Evolutionary conservation across 148 eudicot species (phyloP), one percentile per base, ranked within the genome.

Genomic region (Cornus kousa): DNA sequence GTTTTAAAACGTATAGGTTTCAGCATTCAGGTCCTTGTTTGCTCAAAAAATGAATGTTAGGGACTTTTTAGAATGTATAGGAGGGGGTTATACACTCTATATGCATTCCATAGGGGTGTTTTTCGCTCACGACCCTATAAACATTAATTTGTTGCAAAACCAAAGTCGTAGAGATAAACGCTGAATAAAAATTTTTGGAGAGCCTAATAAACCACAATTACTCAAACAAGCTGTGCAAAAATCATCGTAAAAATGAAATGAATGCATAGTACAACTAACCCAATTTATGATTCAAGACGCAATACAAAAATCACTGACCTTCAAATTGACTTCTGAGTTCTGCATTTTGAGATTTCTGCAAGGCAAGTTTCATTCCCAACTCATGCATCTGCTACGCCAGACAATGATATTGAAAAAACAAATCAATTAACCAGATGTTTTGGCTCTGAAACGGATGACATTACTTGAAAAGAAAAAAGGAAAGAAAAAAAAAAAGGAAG

Each of bases 311-410:
- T 50, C n/a, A 82, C 86, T 72, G 68, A 97, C 99, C 99, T 90
- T 91, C 98, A 83, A 88, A 88, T 39, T 97, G 99, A 84, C 82
- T 90, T 81, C 92, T 87, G 83, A 97, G 90, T 82, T 94, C 96
- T 11, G 89, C 85, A 84, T 94, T 91, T 79, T 92, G 97, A 77
- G 97, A 82, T 84, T 89, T 97, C 88, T 94, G 98, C 84, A 87
- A 85, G 83, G 97, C 90, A 80, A 97, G 96, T 80, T 94, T 97
- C 93, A 94, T 90, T 23, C 87, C 87, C 81, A 97, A 85, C 82
- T 97, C 98, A 65, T 91, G 91, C 83, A 97, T 92, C 99, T 94
- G 92, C 81, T 67, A 87, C 66, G 74, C 23, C 53, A 78, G 71
- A 80, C 48, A 72, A 76, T n/a, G 67, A 43, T 35, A 74, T 73